Base-by-base conservation (phyloP, 73 alveolate genomes). In the Urostyla sp. region DNA sequence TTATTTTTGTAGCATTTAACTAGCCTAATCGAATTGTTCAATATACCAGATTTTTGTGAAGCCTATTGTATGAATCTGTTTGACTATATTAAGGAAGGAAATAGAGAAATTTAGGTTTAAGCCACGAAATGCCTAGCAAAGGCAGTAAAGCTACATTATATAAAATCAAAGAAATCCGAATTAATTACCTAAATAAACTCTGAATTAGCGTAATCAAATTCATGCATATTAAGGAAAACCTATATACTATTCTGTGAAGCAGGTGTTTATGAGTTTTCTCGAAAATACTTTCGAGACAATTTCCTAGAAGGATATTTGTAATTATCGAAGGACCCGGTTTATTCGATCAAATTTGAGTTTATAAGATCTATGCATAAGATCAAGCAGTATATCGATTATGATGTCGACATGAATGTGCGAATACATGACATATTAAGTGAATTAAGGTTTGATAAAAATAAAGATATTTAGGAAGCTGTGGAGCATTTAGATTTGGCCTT, bases 71-170 rank as follows among this genome's bases (percentile, higher is more conserved):
- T 51, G 4, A 66, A 61, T 40, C 31, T 66, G 40, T 35, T 66
- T 3, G 80, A 66, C 6, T 66, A 66, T 36, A 66, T 66, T 8
- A 37, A 61, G 44, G 61, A 54, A 40, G 80, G 80, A 18, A 66
- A 66, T 31, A 10, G 63, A 40, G 50, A 66, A 8, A 66, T 66
- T 16, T 26, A 61, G 28, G n/a, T 40, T 18, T 58, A 58, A 13
- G 63, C 80, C 2, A 15, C 80, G 13, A n/a, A 40, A 13, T 66
- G 80, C 44, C 38, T 66, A 1, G 37, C 80, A 20, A 66, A 66
- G 55, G 44, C 44, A 8, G 49, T 66, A 3, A 3, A 66, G 24
- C 24, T 40, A 40, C 48, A 66, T 16, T 66, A 66, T 45, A 66
- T 21, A 16, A 13, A 58, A 1, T 3, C 13, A 26, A 37, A 40